Percentiles rank a stretch among this genome's conserved stretches.
phyloP scores from a whole-genome alignment of 495 filamentous ascomycete genomes.

The Schizothecium vesticola region DNA sequence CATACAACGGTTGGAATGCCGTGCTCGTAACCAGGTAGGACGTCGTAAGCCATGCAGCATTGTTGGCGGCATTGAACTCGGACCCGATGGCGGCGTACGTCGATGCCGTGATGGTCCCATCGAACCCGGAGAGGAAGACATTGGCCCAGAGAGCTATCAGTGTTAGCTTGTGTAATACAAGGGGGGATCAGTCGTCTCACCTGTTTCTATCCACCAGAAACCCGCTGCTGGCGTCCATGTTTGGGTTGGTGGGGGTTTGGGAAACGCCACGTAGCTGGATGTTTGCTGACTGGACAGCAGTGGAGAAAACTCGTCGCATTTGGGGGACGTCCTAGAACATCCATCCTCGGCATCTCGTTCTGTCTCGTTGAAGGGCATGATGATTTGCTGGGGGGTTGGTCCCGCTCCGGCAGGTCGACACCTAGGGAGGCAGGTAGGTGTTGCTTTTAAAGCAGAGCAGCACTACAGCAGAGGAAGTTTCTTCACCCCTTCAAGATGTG shows the following conservation, averaged over 20 bases:
- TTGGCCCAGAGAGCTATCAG: slow-evolving; percentile 56
- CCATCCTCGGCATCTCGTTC: background rate
- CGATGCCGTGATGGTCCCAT: slow-evolving; percentile 60
- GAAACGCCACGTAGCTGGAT: slow-evolving; percentile 19
- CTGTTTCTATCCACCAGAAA: slow-evolving; percentile 38
- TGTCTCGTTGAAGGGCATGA: background rate
- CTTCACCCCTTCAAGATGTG: background rate
- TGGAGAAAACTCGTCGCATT: slow-evolving; percentile 18
- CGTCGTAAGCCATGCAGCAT: slow-evolving; percentile 63
- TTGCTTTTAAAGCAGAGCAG: background rate
- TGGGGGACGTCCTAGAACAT: background rate
- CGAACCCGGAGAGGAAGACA: slow-evolving; percentile 60
- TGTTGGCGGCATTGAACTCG: slow-evolving; percentile 47
- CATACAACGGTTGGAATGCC: slow-evolving; percentile 51
- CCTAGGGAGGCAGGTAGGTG: no score
- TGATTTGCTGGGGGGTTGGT: background rate
- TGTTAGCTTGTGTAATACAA: background rate
- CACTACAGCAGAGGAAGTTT: background rate
- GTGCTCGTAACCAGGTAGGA: slow-evolving; percentile 70
- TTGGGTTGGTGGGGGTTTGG: slow-evolving; percentile 14
- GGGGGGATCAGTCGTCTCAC: slow-evolving; percentile 12
- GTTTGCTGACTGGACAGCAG: slow-evolving; percentile 18
- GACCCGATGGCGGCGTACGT: slow-evolving; percentile 62
- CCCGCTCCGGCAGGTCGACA: background rate
- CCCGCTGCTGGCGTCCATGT: slow-evolving; percentile 25